Evolutionary conservation across 108 stramenopile genomes (phyloP).

Genomic region (Parmales sp.): DNA sequence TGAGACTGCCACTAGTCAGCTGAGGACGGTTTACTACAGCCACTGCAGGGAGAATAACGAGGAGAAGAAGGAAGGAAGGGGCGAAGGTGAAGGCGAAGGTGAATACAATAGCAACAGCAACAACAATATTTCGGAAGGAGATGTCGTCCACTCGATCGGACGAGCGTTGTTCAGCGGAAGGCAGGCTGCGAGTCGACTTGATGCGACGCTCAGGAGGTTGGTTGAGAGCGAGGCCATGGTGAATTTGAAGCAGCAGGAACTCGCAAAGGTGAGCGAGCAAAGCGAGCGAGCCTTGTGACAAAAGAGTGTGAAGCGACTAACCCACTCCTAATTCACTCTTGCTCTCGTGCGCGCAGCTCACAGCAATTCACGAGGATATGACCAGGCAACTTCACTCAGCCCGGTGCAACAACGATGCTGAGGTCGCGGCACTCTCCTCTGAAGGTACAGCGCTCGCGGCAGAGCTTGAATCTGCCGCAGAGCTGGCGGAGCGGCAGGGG

Average conservation of each 20-base stretch:
- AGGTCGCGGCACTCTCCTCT: neutral
- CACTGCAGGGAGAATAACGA: neutral
- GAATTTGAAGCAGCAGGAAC: neutral
- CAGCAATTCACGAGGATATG: neutral
- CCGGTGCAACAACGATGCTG: neutral
- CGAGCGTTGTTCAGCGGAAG: neutral
- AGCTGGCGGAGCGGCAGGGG: constrained; percentile 11
- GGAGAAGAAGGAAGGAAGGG: neutral
- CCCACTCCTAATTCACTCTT: too few relatives aligned
- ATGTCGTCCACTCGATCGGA: neutral
- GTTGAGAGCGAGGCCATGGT: constrained; percentile 3
- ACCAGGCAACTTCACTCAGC: neutral
- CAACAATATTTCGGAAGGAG: neutral
- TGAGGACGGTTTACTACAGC: neutral
- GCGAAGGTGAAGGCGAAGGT: too few relatives aligned
- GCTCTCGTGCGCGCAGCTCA: too few relatives aligned
- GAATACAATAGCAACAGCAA: too few relatives aligned
- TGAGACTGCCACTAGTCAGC: neutral
- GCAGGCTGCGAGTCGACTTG: neutral
- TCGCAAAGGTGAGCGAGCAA: neutral
- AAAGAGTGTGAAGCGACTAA: too few relatives aligned
- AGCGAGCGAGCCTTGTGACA: too few relatives aligned
- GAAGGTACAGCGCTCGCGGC: neutral
- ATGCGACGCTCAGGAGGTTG: neutral
- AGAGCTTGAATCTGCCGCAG: constrained; percentile 4